Base-by-base conservation (phyloP, 192 early-diverging fungal genomes). In the Hyaloraphidium curvatum region DNA sequence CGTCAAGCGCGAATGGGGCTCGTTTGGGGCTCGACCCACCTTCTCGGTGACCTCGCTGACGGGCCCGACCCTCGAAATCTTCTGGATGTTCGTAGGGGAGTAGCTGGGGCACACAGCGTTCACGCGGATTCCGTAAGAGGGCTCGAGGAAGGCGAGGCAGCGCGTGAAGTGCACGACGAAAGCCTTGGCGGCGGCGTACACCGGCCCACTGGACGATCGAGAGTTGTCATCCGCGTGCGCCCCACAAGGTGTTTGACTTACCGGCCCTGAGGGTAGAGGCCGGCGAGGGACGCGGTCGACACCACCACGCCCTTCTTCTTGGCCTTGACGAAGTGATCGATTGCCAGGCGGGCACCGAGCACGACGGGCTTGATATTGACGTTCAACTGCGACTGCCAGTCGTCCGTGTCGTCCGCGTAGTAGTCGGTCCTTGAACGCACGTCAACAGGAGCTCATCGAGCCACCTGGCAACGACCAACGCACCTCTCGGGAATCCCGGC, bases 51-150 rank as follows among this genome's bases (percentile, higher is more conserved):
- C 25, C 19, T 48, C 43, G 17, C 17, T 22, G n/a, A n/a, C n/a
- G 7, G 43, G 43, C 7, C 43, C 43, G 7, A 11, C 43, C 7
- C 43, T 14, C 19, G 17, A 14, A 25, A 48, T 25, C 25, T 48
- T 11, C 23, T 48, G 43, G 43, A 48, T 48, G 23, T 25, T 25
- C 11, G 43, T 48, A 19, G 43, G 43, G 5, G 14, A 21, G 43
- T 48, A 48, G 23, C 17, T 22, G 14, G 43, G 43, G 43, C 43
- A 48, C 4, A 48, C 43, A 9, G 43, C 43, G 43, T 48, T 48
- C 4, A 48, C 43, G 23, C 23, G 43, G 19, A 48, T 48, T 9
- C 9, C 25, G 43, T 14, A 11, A 5, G 7, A 7, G 23, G 43
- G 25, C 43, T 21, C 43, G 14, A 37, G 35, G 11, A 37, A 37